These are phyloP conservation scores for Erucastrum elatum DNA, from an alignment of 345 rosid species.

Conservation along the genomic window DNA sequence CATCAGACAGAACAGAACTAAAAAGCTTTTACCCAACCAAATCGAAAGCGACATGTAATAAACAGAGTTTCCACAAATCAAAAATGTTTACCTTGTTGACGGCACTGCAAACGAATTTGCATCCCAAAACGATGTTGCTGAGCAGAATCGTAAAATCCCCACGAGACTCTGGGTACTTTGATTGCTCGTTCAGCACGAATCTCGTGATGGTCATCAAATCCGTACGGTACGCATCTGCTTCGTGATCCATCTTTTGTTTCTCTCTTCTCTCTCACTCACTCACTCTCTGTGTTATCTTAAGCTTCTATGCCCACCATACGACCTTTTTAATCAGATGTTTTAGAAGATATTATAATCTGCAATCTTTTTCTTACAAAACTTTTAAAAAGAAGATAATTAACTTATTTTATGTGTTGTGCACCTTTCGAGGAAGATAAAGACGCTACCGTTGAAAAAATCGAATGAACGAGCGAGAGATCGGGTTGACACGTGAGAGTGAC, in stretches of 20 bases:
- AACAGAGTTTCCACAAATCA: too few species aligned
- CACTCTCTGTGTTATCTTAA: neutral
- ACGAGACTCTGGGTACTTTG: constrained; percentile 91
- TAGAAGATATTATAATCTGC: neutral
- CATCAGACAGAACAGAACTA: neutral
- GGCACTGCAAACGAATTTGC: constrained; percentile 96
- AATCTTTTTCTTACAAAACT: too few species aligned
- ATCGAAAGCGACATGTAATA: constrained; percentile 16
- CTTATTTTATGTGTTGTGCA: neutral
- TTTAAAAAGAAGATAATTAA: too few species aligned
- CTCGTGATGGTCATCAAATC: constrained; percentile 98
- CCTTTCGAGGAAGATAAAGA: neutral
- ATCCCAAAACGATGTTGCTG: constrained; percentile 91
- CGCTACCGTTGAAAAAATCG: neutral
- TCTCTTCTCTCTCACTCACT: constrained; percentile 9
- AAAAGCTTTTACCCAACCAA: constrained; percentile 6
- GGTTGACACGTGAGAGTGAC: neutral
- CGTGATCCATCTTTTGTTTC: constrained; percentile 70
- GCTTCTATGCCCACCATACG: neutral
- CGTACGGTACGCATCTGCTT: constrained; percentile 79
- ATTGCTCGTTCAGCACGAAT: constrained; percentile 79
- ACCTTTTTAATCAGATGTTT: neutral
- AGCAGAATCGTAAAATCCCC: constrained; percentile 95
- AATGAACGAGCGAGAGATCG: neutral
- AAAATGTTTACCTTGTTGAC: constrained; percentile 70